phyloP scores from a whole-genome alignment of 306 rosid genomes.

The Rubus parviflorus region DNA sequence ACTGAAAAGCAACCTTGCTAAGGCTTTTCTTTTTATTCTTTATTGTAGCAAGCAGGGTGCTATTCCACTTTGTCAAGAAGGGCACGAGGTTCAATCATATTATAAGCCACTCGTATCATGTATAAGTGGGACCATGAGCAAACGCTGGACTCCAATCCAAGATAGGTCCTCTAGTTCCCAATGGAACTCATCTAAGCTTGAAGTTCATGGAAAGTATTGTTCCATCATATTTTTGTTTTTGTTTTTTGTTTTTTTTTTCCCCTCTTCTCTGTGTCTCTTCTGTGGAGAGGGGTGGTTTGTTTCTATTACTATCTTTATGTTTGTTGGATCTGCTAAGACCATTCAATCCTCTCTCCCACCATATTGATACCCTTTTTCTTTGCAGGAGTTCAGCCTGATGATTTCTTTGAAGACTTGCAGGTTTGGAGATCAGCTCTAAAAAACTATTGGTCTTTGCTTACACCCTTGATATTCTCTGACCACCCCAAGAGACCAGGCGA shows the following conservation, averaged over 20 bases:
- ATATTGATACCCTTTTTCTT: constrained; percentile 36
- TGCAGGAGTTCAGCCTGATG: constrained; percentile 87
- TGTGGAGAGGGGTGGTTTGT: neutral
- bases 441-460: constrained; percentile 91
- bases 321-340: constrained; percentile 4
- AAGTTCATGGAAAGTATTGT: constrained; percentile 88
- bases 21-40: constrained; percentile 15
- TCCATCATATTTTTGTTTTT: constrained; percentile 19
- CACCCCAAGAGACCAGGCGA: constrained; percentile 99
- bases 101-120: constrained; percentile 80
- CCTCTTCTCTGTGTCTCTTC: constrained; percentile 2
- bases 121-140: constrained; percentile 78
- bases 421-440: constrained; percentile 70
- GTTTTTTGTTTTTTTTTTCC: neutral
- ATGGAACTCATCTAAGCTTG: constrained; percentile 63
- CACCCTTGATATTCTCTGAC: constrained; percentile 97
- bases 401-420: constrained; percentile 74
- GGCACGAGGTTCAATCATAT: constrained; percentile 55
- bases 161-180: constrained; percentile 69
- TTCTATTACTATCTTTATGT: neutral
- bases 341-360: constrained; percentile 26
- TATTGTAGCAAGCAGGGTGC: constrained; percentile 57
- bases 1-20: constrained; percentile 15
- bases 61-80: constrained; percentile 72
- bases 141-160: constrained; percentile 83